Evolutionary conservation across 2,329 filamentous ascomycete species (phyloP), one percentile per base, ranked within the genome.

Genomic region (Cladorrhinum sp.): DNA sequence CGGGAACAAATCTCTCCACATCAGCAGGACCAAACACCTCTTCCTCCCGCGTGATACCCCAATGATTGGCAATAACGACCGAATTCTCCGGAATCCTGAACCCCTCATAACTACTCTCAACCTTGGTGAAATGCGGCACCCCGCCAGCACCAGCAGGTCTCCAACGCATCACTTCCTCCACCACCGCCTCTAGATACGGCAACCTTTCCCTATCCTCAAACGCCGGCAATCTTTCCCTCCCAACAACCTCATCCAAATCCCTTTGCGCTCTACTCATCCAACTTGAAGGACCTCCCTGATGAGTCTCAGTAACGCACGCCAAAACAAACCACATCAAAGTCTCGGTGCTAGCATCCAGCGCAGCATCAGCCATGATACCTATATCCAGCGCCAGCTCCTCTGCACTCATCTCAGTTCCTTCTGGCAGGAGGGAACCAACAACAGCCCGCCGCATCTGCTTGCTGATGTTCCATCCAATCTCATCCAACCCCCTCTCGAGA

Each of bases 81-180:
- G 77, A 74, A 7, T 76, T 76, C 24, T 76, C 76, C 1, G 77
- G 78, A 59, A 82, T 77, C 16, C 70, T 67, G 55, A 74, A 72
- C 2, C 77, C 77, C 23, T 72, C 67, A 60, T 77, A 76, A 18
- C 64, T 67, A 59, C 75, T 69, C 29, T 74, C 72, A 16, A 62
- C 65, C 27, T 71, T 73, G 2, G 73, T 74, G 56, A 73, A 73
- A 22, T 77, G 75, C 0, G 79, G 78, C 1, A 78, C 71, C 7
- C 73, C 73, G 5, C 71, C 69, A 1, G 72, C 68, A 0, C 69
- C 67, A 0, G 76, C 71, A 0, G 78, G 77, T 9, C 77, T 73
- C 78, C 79, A 81, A 3, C 79, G 74, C 22, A 80, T 63, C 1
- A 71, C 65, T 65, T 83, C 79, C 10, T 58, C 22, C 9, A 51